Base-by-base conservation (phyloP, 2,329 filamentous ascomycete species). In the Pseudopyrenochaeta lycopersici region DNA sequence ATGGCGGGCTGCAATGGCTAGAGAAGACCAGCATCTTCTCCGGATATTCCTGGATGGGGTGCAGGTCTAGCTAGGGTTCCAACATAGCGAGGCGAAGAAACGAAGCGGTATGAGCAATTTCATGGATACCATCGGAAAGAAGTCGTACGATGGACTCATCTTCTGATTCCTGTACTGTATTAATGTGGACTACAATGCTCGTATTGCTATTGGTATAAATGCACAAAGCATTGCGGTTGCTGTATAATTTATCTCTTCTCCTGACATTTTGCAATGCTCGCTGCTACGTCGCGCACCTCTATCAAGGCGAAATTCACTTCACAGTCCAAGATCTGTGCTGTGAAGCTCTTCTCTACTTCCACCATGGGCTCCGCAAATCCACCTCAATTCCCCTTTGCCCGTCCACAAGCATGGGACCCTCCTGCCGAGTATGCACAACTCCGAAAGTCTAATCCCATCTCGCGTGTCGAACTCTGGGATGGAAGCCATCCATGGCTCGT, bases 401-500 rank as follows among this genome's bases (percentile, higher is more conserved):
- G 78, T 7, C 73, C 75, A 6, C 69, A 71, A 2, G 76, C 68
- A 17, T 35, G 32, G 32, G 75, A 80, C 17, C 79, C 79, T 1
- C 78, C 80, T 0, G 70, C 73, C 4, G 80, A 82, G 57, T 82
- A 78, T 48, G 78, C 78, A 2, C 65, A 66, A 3, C 73, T 83
- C 18, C 74, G 80, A 7, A 74, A 71, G n/a, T 76, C 65, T 1
- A 70, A 78, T 3, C 80, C 80, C 0, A 72, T 83, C 4, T 81
- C 80, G 0, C 63, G 70, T 49, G 78, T 83, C 12, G 75, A 76
- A 58, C 74, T 83, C 9, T 83, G 74, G 52, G 81, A 83, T 58
- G 78, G 77, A n/a, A 78, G 72, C 43, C 57, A 75, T 12, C 76
- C 80, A 4, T 83, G 81, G 81, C 68, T 83, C 1, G 75, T 80